Percentiles rank a stretch among this genome's conserved stretches.
phyloP scores from a whole-genome alignment of 108 stramenopile genomes.

The Schizochytrium sp. region DNA sequence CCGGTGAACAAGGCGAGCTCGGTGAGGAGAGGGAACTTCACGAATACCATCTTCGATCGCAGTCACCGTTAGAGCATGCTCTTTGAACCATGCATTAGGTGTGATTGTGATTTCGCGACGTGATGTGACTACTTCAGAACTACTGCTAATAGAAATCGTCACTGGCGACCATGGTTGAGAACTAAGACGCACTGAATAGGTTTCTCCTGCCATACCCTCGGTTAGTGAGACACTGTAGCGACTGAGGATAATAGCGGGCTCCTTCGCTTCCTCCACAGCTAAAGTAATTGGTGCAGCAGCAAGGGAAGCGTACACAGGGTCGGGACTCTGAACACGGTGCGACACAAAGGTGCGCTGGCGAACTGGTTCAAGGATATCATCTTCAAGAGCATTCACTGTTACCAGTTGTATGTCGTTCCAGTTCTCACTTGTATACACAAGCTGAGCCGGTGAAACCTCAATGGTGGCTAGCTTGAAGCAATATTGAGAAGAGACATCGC shows the following conservation, averaged over 20 bases:
- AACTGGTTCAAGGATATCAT: slow-evolving; percentile 37
- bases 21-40: slow-evolving; percentile 22
- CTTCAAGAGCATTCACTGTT: neutral
- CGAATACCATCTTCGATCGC: slow-evolving; percentile 41
- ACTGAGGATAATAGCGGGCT: neutral
- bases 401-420: slow-evolving; percentile 10
- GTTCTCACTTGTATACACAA: slow-evolving; percentile 28
- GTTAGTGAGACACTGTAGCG: neutral
- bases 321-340: slow-evolving; percentile 14
- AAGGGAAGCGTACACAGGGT: neutral
- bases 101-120: neutral
- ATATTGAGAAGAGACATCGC: neutral
- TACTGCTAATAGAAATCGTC: neutral
- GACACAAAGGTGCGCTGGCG: slow-evolving; percentile 5
- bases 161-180: slow-evolving; percentile 54
- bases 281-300: neutral
- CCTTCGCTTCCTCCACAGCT: neutral
- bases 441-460: neutral
- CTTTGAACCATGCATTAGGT: slow-evolving; percentile 34
- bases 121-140: slow-evolving; percentile 18
- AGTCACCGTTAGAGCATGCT: slow-evolving; percentile 20
- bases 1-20: neutral
- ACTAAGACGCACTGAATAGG: neutral
- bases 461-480: slow-evolving; percentile 19
- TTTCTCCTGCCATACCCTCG: neutral